A percentile compares a stretch with the other conserved stretches of the same genome.
phyloP scores from a whole-genome alignment of 139 green algal genomes.

The Ostreobium quekettii region DNA sequence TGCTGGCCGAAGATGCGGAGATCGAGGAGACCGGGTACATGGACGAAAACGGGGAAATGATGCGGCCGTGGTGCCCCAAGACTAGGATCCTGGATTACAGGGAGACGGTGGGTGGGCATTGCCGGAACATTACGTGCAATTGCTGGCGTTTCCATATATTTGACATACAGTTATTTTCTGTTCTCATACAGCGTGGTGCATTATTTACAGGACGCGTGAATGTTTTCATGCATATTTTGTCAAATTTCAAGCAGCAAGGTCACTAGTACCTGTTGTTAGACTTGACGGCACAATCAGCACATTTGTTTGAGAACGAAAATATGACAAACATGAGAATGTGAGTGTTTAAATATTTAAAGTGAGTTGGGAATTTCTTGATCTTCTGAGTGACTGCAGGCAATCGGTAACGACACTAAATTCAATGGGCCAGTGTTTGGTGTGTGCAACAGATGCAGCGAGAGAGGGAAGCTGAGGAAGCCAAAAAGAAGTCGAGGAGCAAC shows the following conservation, averaged over 20 bases:
- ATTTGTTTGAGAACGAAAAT: no score
- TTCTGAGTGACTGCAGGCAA: no score
- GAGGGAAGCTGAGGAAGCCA: not conserved
- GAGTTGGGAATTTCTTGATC: no score
- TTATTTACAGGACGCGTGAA: not conserved
- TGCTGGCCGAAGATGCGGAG: slow-evolving; percentile 39
- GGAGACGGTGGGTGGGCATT: slow-evolving; percentile 47
- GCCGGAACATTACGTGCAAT: not conserved
- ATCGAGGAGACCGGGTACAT: slow-evolving; percentile 48
- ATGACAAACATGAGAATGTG: no score
- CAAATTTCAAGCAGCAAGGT: not conserved
- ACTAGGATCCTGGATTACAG: slow-evolving; percentile 74
- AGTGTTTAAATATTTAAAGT: no score
- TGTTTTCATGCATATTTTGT: no score
- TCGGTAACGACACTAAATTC: no score
- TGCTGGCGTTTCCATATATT: not conserved
- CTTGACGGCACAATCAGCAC: no score
- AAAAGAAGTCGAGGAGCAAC: not conserved
- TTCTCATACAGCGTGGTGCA: not conserved
- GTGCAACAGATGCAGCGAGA: not conserved
- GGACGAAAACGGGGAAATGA: slow-evolving; percentile 59
- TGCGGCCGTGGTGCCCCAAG: slow-evolving; percentile 64
- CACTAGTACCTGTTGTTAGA: not conserved
- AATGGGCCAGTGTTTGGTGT: no score
- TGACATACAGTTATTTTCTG: not conserved